Evolutionary conservation across 805 yeast genomes (phyloP).

Genomic region (Candida ficus): DNA sequence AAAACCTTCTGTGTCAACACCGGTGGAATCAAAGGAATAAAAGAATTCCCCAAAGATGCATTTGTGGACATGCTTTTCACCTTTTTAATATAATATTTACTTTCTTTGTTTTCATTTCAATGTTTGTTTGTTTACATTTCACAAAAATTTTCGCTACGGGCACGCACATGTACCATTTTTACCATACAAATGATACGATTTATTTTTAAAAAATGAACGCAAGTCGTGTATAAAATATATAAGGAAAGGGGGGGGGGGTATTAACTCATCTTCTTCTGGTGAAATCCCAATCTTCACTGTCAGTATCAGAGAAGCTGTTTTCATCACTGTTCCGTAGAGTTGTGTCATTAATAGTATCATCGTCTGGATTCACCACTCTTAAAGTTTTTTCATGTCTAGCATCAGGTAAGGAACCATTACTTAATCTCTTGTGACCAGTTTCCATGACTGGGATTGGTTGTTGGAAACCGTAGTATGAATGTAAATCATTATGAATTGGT

Average conservation of each 20-base stretch:
- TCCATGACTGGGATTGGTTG: constrained; percentile 7
- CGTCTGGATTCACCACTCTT: constrained; percentile 46
- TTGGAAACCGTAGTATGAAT: constrained; percentile 6
- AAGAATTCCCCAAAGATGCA: constrained; percentile 19
- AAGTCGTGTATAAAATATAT: too few relatives aligned
- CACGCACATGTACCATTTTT: too few relatives aligned
- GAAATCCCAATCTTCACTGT: constrained; percentile 9
- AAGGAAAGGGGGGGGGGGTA: too few relatives aligned
- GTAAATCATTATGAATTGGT: constrained; percentile 8
- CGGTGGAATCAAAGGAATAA: constrained; percentile 16
- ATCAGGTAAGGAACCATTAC: constrained; percentile 53
- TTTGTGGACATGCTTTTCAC: neutral
- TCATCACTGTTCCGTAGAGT: constrained; percentile 4
- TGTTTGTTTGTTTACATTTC: neutral
- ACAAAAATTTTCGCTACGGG: too few relatives aligned
- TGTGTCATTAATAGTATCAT: constrained; percentile 10
- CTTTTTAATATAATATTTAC: neutral
- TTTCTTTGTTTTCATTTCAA: too few relatives aligned
- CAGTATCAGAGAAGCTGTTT: constrained; percentile 5
- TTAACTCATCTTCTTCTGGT: constrained; percentile 6
- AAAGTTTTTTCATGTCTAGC: constrained; percentile 40
- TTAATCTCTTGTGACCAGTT: constrained; percentile 42
- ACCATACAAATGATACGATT: too few relatives aligned
- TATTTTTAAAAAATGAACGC: neutral
- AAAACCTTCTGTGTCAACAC: constrained; percentile 10